phyloP scores from a whole-genome alignment of 2,329 filamentous ascomycete species.

The Clonostachys byssicola region DNA sequence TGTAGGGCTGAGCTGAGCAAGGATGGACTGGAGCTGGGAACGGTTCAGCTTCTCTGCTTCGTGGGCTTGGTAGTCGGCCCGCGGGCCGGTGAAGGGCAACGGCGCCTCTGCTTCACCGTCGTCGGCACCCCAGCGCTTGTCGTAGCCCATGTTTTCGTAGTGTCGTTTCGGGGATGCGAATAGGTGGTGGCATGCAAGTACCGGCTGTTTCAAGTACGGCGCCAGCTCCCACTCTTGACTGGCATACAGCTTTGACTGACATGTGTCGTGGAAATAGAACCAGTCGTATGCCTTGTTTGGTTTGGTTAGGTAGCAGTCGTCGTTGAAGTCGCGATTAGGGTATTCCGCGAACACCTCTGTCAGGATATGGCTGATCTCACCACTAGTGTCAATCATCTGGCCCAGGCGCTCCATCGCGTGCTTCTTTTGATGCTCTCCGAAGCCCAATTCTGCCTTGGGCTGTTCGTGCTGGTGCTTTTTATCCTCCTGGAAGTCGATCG shows the following conservation, averaged over 20 bases:
- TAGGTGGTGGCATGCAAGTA: conserved; percentile 85
- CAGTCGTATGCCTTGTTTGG: conserved; percentile 87
- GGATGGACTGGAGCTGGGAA: conserved; percentile 68
- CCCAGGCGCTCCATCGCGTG: conserved; percentile 66
- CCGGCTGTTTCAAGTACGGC: conserved; percentile 80
- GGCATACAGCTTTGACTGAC: conserved; percentile 74
- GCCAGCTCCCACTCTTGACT: conserved; percentile 90
- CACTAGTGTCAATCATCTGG: conserved; percentile 75
- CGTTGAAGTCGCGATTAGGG: conserved; percentile 83
- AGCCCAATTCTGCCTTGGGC: conserved; percentile 59
- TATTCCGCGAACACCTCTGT: conserved; percentile 84
- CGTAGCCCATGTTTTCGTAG: conserved; percentile 30
- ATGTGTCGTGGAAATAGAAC: conserved; percentile 87
- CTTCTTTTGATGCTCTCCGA: conserved; percentile 69
- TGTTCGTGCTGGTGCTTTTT: conserved; percentile 48
- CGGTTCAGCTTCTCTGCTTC: conserved; percentile 79
- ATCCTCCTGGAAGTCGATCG: conserved; percentile 25
- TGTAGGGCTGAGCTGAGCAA: conserved; percentile 66
- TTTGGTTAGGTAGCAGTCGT: conserved; percentile 87
- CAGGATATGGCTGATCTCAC: conserved; percentile 74
- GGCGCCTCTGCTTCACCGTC: conserved; percentile 43
- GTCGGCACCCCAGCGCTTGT: conserved; percentile 37
- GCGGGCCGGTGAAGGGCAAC: conserved; percentile 75
- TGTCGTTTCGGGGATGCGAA: conserved; percentile 71
- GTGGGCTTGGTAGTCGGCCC: conserved; percentile 75